phyloP scores from a whole-genome alignment of 2,329 filamentous ascomycete species.

The Eutypella sp. region DNA sequence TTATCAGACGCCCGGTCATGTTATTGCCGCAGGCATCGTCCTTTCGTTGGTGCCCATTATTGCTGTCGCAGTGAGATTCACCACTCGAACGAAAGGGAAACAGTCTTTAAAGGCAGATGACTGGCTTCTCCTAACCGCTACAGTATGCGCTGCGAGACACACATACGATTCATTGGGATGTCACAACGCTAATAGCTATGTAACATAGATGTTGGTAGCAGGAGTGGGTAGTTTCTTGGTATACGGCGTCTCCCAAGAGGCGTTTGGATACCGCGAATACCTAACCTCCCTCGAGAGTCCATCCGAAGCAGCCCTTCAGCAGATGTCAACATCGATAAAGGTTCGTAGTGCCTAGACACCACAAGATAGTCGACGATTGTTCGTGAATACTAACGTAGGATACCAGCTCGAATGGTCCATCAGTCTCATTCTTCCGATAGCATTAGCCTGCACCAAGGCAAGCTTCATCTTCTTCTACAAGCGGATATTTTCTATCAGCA shows the following conservation, averaged over 20 bases:
- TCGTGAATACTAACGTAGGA: conserved; percentile 1
- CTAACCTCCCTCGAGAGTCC: not conserved
- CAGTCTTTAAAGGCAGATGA: conserved; percentile 11
- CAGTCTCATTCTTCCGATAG: conserved; percentile 9
- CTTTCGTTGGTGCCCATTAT: conserved; percentile 6
- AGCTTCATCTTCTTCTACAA: conserved; percentile 14
- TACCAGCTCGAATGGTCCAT: conserved; percentile 4
- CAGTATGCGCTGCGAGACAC: conserved; percentile 1
- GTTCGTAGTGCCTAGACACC: not conserved
- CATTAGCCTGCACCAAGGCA: conserved; percentile 10
- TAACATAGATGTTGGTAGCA: conserved; percentile 5
- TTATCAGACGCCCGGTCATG: conserved; percentile 4
- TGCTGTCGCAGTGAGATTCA: conserved; percentile 1
- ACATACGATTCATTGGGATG: not conserved
- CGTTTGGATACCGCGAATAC: conserved; percentile 4
- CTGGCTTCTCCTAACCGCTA: conserved; percentile 13
- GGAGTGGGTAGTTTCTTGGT: conserved; percentile 7
- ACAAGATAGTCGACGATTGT: not conserved
- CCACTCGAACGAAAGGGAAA: conserved; percentile 3
- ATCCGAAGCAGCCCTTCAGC: not conserved
- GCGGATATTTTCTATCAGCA: conserved; percentile 10
- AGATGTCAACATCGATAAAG: not conserved
- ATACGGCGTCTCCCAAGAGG: conserved; percentile 9
- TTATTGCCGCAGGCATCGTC: conserved; percentile 6
- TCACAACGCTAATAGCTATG: not conserved